phyloP scores from a whole-genome alignment of 768 basidiomycete genomes.

The Sarcomyxa edulis region DNA sequence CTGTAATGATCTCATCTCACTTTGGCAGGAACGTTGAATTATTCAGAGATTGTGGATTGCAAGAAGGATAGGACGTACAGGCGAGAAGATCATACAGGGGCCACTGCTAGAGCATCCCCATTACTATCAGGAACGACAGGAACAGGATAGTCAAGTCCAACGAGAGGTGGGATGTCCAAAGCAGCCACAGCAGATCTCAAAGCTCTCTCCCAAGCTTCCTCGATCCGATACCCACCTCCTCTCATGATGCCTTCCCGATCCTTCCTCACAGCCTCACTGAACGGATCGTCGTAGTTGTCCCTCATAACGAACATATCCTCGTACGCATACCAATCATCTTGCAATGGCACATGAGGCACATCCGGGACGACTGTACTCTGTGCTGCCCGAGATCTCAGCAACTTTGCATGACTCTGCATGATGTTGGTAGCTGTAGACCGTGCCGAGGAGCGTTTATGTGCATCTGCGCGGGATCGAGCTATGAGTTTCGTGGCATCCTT shows the following conservation, averaged over 20 bases:
- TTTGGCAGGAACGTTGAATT: no score
- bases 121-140: no score
- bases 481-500: conserved; percentile 67
- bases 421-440: conserved; percentile 42
- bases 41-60: no score
- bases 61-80: no score
- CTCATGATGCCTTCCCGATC: conserved; percentile 77
- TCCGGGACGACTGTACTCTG: conserved; percentile 68
- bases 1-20: no score
- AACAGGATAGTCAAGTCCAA: conserved; percentile 30
- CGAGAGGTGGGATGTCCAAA: conserved; percentile 54
- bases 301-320: conserved; percentile 59
- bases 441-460: conserved; percentile 54
- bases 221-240: conserved; percentile 76
- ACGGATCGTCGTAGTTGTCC: conserved; percentile 62
- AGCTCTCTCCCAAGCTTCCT: conserved; percentile 85
- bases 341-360: conserved; percentile 72
- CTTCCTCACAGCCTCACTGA: conserved; percentile 70
- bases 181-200: conserved; percentile 69
- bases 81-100: no score
- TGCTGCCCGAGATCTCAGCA: conserved; percentile 59
- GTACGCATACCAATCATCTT: conserved; percentile 73
- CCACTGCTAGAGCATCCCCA: no score
- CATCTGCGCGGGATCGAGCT: conserved; percentile 62
- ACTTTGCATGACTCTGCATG: conserved; percentile 41